These are phyloP conservation scores for Lipomyces chichibuensis DNA, from an alignment of 805 yeast genomes.

Conservation along the genomic window DNA sequence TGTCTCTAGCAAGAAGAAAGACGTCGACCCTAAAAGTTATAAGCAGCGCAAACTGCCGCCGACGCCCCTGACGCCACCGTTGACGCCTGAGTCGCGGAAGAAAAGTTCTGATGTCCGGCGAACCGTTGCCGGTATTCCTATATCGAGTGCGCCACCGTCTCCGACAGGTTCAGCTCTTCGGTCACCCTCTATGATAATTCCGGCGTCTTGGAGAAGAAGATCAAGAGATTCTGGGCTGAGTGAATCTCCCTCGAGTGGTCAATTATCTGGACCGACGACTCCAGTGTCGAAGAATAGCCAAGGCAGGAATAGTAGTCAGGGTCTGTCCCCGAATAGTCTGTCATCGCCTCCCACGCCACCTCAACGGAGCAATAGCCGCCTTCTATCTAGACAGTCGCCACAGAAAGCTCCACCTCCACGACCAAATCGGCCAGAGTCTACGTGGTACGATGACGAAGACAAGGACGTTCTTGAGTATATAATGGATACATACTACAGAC, in stretches of 20 bases:
- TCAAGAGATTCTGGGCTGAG: constrained; percentile 1
- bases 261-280: neutral
- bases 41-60: neutral
- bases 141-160: neutral
- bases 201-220: constrained; percentile 3
- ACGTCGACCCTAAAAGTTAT: neutral
- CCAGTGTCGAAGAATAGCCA: neutral
- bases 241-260: neutral
- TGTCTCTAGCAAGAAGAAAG: neutral
- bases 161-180: neutral
- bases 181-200: constrained; percentile 7
- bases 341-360: neutral
- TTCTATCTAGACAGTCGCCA: neutral
- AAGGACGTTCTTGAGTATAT: constrained; percentile 19
- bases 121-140: neutral
- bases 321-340: neutral
- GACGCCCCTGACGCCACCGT: neutral
- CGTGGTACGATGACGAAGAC: constrained; percentile 23
- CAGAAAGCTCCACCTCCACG: constrained; percentile 25
- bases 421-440: constrained; percentile 23
- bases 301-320: neutral
- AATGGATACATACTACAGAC: constrained; percentile 24
- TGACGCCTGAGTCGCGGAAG: neutral
- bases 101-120: neutral
- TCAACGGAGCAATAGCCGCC: neutral